Base-by-base conservation (phyloP, 345 rosid genomes). In the Ailanthus altissimus region DNA sequence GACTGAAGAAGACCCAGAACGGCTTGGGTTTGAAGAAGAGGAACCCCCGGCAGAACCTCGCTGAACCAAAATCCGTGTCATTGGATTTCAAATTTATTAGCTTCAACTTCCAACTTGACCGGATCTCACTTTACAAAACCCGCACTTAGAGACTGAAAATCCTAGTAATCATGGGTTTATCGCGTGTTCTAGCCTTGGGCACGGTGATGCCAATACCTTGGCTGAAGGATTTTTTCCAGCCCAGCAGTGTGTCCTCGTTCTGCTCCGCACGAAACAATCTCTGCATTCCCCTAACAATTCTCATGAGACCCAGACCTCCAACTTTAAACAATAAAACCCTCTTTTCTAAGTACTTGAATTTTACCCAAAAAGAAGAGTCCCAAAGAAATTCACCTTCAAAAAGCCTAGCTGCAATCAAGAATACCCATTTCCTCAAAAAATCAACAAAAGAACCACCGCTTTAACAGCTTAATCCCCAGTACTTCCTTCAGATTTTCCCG, bases 221-320 rank as follows among this genome's bases (percentile, higher is more conserved):
- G 91, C 86, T 83, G 89, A 90, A 93, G 85, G 96, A 88, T 83
- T 91, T 88, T 85, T 95, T 93, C 90, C 92, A 89, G 88, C 93
- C 90, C 73, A 88, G 82, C 84, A 81, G 61, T 36, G 63, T 23
- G 77, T 46, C 74, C 75, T 75, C 59, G 85, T 81, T 90, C 84
- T 83, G 89, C 87, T 89, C 89, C 87, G 83, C 84, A 81, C 86
- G 74, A 87, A 89, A 86, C 87, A 65, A 85, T 89, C 88, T 93
- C 94, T 90, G 99, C 97, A 96, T 96, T 90, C 99, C 99, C 98
- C 99, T 93, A 88, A 79, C 88, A 92, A 89, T 85, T 89, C 93
- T 93, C 98, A 96, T 90, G 93, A 91, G 91, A 92, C 83, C 91
- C 83, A 85, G 86, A 86, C 87, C 87, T 87, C 86, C 83, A 83